Evolutionary conservation across 1,284 basidiomycete genomes (phyloP), one percentile per base, ranked within the genome.

Genomic region (Sporisorium reilianum): DNA sequence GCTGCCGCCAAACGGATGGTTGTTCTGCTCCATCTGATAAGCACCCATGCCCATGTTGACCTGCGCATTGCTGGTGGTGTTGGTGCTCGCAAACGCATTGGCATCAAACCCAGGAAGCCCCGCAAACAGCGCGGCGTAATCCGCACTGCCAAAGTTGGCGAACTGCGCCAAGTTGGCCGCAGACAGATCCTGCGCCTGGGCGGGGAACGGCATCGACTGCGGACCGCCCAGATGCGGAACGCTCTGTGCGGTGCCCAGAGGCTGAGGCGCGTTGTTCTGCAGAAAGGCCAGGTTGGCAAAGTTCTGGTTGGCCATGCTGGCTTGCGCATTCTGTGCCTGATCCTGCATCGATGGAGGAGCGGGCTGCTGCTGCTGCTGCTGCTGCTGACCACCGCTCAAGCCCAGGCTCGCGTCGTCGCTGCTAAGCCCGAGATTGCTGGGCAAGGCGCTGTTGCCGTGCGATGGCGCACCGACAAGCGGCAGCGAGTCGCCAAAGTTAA

Each of bases 131-230:
- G 72, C 67, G 14, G 73, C 52, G 28, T 67, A 64, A 40, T 75
- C 67, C n/a, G 45, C 34, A 23, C 55, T 65, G 56, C 49, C 41
- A 38, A 75, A 64, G 28, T 66, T 59, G 55, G 55, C 60, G 55
- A 70, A 70, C 30, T 56, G 55, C 25, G 60, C 70, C 45, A 73
- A 22, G 20, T 64, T 60, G 42, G 64, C 56, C 6, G 44, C 48
- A 0, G 61, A 55, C 34, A 62, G 36, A 11, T 67, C 55, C 6
- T 66, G 64, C 4, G 42, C 57, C 30, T 63, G 59, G 9, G 77
- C 67, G 2, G 77, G 77, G 59, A 79, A 79, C 12, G 77, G 77
- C 77, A 79, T 79, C 22, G 71, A 75, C 52, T 79, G 77, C 32
- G 77, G 77, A 8, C 77, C 77, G 32, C 77, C 77, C 5, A 79